Evolutionary conservation across 176 grass and related monocot genomes (phyloP), one percentile per base, ranked within the genome.

Genomic region (Carex pumila): DNA sequence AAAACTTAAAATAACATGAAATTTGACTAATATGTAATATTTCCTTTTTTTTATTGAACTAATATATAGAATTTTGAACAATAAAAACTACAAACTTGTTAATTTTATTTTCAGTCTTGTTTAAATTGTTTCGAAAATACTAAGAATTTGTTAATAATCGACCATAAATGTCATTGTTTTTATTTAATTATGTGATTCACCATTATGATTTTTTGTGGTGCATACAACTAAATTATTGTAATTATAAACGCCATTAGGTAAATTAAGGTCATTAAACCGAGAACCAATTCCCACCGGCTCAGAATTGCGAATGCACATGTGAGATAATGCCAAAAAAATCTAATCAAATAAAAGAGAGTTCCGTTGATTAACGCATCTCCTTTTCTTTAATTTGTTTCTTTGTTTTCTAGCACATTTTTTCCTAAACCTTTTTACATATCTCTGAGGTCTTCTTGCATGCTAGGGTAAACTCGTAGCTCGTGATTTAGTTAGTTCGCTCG

Each of bases 301-400:
- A 43, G 7, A 73, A 73, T 18, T 74, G 43, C 3, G n/a, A 4
- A 76, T 15, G n/a, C 12, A 76, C n/a, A 54, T 17, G 19, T 76
- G 31, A 76, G n/a, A 74, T 25, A 52, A 76, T 15, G 19, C 72
- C 72, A 55, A 76, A 54, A 31, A 15, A 0, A 75, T 22, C 22
- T 50, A 72, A 45, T 49, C 12, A 74, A 17, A 19, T 5, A 12
- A 4, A 32, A 53, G 49, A 76, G 72, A 76, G 50, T 76, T 76
- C 49, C 55, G 50, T 76, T 52, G 72, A 55, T 76, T 76, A 76
- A 76, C 72, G 72, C 12, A 55, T 76, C 72, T 76, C 72, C 72
- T 76, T 76, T 76, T 55, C 21, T 55, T 76, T 31, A 22, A 14
- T 76, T 55, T 76, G 22, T 56, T 76, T 76, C 72, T 76, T 76